Base-by-base conservation (phyloP, 164 flowering plant species). In the Brasenia schreberi region DNA sequence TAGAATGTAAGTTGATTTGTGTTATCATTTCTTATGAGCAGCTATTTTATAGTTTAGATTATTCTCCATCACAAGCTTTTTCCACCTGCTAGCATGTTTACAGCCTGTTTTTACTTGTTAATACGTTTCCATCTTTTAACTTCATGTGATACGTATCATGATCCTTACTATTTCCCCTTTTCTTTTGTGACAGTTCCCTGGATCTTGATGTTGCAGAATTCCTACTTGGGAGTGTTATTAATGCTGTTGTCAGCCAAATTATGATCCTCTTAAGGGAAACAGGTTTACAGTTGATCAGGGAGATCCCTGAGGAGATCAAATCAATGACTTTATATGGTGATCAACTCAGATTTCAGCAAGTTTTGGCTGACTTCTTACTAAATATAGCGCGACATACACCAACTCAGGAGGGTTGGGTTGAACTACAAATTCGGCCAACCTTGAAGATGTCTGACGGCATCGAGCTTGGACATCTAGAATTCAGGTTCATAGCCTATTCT, bases 161-260 rank as follows among this genome's bases (percentile, higher is more conserved):
- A 49, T 49, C 1, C 10, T 49, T 49, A 14, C 14, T 7, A 9
- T 23, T 33, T 44, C 39, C 39, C 39, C 58, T 67, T 49, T 61
- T 65, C 72, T 75, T 59, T 67, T 27, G 67, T 64, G 70, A 70
- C 61, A 85, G 98, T 67, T 82, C 88, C 0, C 39, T 93, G 84
- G 87, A 84, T 82, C 80, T 90, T 70, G 96, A 87, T 69, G 87
- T 81, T 77, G 70, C 68, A 58, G 92, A 86, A 49, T 90, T 88
- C 77, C 74, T 83, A 17, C 81, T 93, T 43, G 96, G 94, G 68
- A 83, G 83, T 76, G 88, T 93, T 61, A 82, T 93, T 63, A 83
- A 90, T 81, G 98, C 90, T 72, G 88, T 88, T 72, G 96, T 93
- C 67, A 88, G 98, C 77, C 97, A 93, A 84, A 87, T 82, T 42